phyloP scores from a whole-genome alignment of 176 grass and related monocot species.

The Oryza meridionalis region DNA sequence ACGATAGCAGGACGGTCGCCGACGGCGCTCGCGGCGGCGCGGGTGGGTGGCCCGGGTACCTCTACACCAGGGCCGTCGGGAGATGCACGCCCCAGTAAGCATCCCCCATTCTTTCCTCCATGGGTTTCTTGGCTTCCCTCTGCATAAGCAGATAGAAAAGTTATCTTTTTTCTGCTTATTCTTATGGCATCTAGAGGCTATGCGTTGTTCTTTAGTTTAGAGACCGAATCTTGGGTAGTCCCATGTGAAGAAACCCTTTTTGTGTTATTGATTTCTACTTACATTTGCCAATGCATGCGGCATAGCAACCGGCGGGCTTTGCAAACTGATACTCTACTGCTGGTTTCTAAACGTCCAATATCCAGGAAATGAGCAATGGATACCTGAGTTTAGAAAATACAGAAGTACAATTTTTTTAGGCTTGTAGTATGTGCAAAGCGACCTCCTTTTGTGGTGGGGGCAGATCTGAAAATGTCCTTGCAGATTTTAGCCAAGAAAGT shows the following conservation, averaged over 20 bases:
- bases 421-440: slow-evolving; percentile 4
- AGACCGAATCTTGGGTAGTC: slow-evolving; percentile 13
- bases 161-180: not conserved
- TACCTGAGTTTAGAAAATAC: not conserved
- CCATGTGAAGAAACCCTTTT: not conserved
- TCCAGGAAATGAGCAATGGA: slow-evolving; percentile 9
- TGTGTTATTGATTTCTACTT: not conserved
- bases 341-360: not conserved
- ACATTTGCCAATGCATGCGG: not conserved
- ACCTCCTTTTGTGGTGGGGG: not conserved
- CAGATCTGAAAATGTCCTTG: slow-evolving; percentile 45
- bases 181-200: not conserved
- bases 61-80: slow-evolving; percentile 78
- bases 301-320: not conserved
- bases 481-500: slow-evolving; percentile 10
- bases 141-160: not conserved
- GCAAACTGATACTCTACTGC: not conserved
- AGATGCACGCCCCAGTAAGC: slow-evolving; percentile 92
- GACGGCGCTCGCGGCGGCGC: slow-evolving; percentile 21
- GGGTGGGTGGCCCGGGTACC: slow-evolving; percentile 76
- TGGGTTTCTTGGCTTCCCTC: not conserved
- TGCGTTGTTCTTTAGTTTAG: slow-evolving; percentile 2
- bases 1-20: slow-evolving; percentile 33
- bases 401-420: not conserved
- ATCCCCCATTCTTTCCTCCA: slow-evolving; percentile 9